Percentiles rank a stretch among this genome's conserved stretches.
These are phyloP conservation scores for Hippophae tibetana DNA, from an alignment of 306 rosid species.

Conservation along the genomic window DNA sequence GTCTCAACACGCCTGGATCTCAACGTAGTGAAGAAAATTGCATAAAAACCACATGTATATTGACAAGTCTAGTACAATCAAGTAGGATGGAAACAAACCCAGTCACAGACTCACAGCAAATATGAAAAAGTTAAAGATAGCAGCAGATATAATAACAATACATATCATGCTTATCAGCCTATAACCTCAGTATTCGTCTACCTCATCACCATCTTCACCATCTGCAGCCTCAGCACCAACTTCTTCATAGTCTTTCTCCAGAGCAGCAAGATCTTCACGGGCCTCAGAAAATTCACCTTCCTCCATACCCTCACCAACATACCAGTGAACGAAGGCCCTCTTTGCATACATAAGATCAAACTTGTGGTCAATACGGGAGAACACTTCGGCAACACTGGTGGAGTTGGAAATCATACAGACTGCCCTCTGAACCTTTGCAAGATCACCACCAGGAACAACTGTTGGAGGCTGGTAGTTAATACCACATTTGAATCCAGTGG, in stretches of 20 bases:
- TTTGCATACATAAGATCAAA: slow-evolving; percentile 78
- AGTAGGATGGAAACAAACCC: no score
- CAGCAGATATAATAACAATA: no score
- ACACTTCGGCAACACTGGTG: slow-evolving; percentile 74
- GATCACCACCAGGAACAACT: slow-evolving; percentile 75
- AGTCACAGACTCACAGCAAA: no score
- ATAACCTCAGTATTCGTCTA: slow-evolving; percentile 39
- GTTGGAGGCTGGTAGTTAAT: slow-evolving; percentile 85
- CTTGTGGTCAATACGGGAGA: slow-evolving; percentile 74
- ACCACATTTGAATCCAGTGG: slow-evolving; percentile 80
- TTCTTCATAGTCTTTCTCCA: slow-evolving; percentile 75
- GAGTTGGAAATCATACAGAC: slow-evolving; percentile 87
- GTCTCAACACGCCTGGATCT: no score
- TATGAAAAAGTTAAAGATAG: no score
- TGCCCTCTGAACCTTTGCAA: slow-evolving; percentile 74
- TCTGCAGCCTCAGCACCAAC: slow-evolving; percentile 64
- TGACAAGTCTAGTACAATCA: no score
- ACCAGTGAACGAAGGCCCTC: slow-evolving; percentile 84
- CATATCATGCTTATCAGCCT: no score
- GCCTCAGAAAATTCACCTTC: slow-evolving; percentile 87
- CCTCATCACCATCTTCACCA: slow-evolving; percentile 62
- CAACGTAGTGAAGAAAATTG: no score
- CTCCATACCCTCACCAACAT: slow-evolving; percentile 89
- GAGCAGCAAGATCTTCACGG: slow-evolving; percentile 75
- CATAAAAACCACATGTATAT: no score